A percentile compares a stretch with the other conserved stretches of the same genome.
Conservation (phyloP, 176 grass and related monocot species). For the Avena sativa region DNA sequence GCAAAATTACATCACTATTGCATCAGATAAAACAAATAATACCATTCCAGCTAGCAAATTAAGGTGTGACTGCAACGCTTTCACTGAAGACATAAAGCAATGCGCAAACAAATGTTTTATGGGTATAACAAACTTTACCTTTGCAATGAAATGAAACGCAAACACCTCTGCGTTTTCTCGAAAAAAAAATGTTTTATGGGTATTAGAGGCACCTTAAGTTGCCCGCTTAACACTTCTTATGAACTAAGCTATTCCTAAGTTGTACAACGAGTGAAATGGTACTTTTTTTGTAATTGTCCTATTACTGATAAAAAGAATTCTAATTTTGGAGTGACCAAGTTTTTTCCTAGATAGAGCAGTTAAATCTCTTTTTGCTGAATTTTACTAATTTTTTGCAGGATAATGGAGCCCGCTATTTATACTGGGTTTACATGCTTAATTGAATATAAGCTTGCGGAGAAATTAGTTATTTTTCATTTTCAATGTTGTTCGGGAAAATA, state of each 20-base stretch:
- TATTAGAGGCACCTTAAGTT: not conserved
- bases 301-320: not conserved
- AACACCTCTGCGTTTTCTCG: no score
- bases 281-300: no score
- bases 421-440: not conserved
- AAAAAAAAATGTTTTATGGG: not conserved
- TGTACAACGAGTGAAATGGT: no score
- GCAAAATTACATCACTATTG: not conserved
- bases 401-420: not conserved
- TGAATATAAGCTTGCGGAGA: not conserved
- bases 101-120: not conserved
- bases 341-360: not conserved
- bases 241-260: no score
- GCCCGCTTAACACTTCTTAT: not conserved
- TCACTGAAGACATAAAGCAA: not conserved
- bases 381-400: not conserved
- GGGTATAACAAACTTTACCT: no score
- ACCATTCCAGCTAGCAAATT: not conserved
- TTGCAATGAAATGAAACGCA: no score
- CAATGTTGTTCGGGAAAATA: no score
- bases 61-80: not conserved
- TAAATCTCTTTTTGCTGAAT: not conserved
- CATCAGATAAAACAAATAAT: not conserved
- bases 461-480: not conserved
- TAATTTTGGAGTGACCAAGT: not conserved